Percentiles rank a stretch among this genome's conserved stretches.
Conservation (phyloP, 345 rosid species). For the Microthlaspi erraticum region DNA sequence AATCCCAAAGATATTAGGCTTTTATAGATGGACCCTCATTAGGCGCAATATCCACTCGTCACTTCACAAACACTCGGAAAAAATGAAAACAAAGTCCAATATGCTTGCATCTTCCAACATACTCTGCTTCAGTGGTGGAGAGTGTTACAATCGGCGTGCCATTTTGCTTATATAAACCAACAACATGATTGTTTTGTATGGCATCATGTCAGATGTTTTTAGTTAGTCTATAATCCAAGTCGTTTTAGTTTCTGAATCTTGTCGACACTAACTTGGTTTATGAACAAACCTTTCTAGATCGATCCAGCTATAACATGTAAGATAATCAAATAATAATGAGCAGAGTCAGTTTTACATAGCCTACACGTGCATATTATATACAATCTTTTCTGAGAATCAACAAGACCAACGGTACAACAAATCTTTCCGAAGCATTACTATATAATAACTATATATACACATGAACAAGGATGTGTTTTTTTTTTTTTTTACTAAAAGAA, state of each 20-base stretch:
- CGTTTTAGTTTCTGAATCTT: no score
- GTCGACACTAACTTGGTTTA: not conserved
- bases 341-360: not conserved
- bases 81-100: no score
- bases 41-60: not conserved
- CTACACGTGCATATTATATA: constrained; percentile 17
- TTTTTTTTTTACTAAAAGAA: not conserved
- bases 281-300: not conserved
- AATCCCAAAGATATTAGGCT: not conserved
- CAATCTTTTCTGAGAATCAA: constrained; percentile 13
- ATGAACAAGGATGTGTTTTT: not conserved
- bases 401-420: constrained; percentile 4
- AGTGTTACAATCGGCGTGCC: no score
- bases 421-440: constrained; percentile 10
- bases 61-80: no score
- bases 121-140: no score
- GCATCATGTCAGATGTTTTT: no score
- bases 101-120: no score
- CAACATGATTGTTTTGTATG: no score
- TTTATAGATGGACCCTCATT: not conserved
- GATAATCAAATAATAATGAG: constrained; percentile 1
- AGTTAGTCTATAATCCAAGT: no score
- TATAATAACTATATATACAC: constrained; percentile 1
- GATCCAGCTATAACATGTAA: not conserved
- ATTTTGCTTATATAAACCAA: no score